Evolutionary conservation across 306 rosid species (phyloP).

Genomic region (Casuarina glauca): DNA sequence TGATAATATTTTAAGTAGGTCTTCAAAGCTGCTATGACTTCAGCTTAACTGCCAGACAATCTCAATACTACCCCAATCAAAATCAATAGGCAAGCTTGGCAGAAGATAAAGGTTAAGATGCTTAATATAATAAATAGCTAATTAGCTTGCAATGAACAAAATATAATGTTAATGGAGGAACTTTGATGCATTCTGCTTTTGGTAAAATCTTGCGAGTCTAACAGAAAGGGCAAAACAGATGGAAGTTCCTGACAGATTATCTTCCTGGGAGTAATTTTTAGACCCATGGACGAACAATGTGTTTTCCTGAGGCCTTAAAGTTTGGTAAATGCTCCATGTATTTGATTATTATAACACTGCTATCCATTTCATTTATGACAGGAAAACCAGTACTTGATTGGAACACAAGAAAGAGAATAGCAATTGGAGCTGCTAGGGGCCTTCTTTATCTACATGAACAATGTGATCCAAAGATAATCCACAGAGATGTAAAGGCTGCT

Average conservation of each 20-base stretch:
- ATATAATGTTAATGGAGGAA: neutral
- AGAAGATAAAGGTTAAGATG: neutral
- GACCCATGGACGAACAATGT: neutral
- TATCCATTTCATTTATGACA: constrained; percentile 28
- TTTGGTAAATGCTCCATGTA: neutral
- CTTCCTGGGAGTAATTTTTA: too few species aligned
- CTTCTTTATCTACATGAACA: constrained; percentile 94
- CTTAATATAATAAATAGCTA: neutral
- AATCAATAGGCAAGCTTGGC: neutral
- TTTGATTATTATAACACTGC: neutral
- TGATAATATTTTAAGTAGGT: neutral
- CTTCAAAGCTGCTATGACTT: neutral
- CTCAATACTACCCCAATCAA: neutral
- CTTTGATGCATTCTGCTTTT: neutral
- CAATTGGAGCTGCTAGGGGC: constrained; percentile 97
- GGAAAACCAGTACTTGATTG: constrained; percentile 94
- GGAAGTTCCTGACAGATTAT: neutral
- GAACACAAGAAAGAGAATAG: constrained; percentile 92
- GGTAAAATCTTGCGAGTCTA: neutral
- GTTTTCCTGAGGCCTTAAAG: constrained; percentile 5
- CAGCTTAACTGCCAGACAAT: neutral
- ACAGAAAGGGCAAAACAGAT: neutral
- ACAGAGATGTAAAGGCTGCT: constrained; percentile 97
- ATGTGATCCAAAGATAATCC: constrained; percentile 97
- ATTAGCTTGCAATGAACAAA: neutral